Evolutionary conservation across 1,284 basidiomycete genomes (phyloP), one percentile per base, ranked within the genome.

Genomic region (Sanguinoderma infundibulare): DNA sequence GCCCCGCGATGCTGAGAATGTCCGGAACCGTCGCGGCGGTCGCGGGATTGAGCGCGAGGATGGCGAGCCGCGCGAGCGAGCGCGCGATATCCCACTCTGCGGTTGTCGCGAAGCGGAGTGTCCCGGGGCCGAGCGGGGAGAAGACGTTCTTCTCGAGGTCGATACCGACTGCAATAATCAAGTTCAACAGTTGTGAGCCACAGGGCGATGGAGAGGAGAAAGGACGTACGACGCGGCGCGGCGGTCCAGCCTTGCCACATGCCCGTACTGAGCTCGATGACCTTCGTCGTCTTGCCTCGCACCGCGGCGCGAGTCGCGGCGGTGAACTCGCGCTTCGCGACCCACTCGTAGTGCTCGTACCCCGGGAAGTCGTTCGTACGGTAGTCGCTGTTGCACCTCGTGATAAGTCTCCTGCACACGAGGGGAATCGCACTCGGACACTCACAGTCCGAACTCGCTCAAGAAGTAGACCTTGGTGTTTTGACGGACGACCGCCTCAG

Each of bases 381-480:
- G 53, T 71, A 67, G 49, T 74, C 70, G 9, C 72, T 74, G 53
- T 17, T n/a, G 8, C 15, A 35, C 12, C 12, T 30, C n/a, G 35
- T 14, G 9, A 14, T 26, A 5, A 35, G 26, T 14, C 2, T 15
- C n/a, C 8, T 17, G 32, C 15, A 7, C 12, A 35, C n/a, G 22
- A 59, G 49, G 38, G 39, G 2, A 52, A 40, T 15, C n/a, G n/a
- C n/a, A n/a, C n/a, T n/a, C n/a, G n/a, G 24, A 20, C 24, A 62
- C 68, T 38, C 50, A 74, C 73, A 61, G 52, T 30, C 72, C 73
- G 49, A 63, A 74, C 50, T 74, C 73, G 54, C 66, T 67, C n/a
- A 71, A 68, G 52, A 74, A 72, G 62, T 72, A 72, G 24, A 71
- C 68, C 49, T 62, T 62, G 9, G 59, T 66, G 22, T 65, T 65